phyloP scores from a whole-genome alignment of 2,329 filamentous ascomycete genomes.

The Aspergillus terreus region DNA sequence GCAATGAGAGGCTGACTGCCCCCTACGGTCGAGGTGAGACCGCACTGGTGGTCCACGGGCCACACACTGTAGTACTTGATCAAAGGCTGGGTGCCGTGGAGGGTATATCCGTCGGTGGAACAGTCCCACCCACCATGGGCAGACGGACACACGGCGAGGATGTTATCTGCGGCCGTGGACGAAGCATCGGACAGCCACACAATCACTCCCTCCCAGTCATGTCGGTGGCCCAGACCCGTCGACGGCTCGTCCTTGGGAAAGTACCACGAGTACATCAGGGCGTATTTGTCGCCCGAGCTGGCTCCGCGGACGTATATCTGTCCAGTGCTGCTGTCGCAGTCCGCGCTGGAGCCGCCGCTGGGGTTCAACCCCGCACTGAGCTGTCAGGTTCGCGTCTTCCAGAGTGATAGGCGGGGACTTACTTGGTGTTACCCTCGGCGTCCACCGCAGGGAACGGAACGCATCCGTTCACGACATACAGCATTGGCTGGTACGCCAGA shows the following conservation, averaged over 20 bases:
- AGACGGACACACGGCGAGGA: slow-evolving; percentile 51
- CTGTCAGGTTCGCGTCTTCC: not conserved
- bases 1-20: slow-evolving; percentile 47
- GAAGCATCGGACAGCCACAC: slow-evolving; percentile 46
- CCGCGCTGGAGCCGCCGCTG: slow-evolving; percentile 36
- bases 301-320: slow-evolving; percentile 50
- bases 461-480: slow-evolving; percentile 57
- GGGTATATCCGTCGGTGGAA: slow-evolving; percentile 35
- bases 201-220: slow-evolving; percentile 56
- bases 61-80: slow-evolving; percentile 49
- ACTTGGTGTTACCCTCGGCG: slow-evolving; percentile 55
- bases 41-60: slow-evolving; percentile 48
- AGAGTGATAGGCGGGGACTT: not conserved
- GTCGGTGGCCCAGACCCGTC: slow-evolving; percentile 47
- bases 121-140: slow-evolving; percentile 51
- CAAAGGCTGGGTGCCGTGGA: slow-evolving; percentile 43
- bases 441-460: slow-evolving; percentile 63
- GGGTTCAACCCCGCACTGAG: slow-evolving; percentile 43
- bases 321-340: slow-evolving; percentile 44
- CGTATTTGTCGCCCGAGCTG: slow-evolving; percentile 42
- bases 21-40: slow-evolving; percentile 39
- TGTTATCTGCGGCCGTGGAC: slow-evolving; percentile 34
- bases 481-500: slow-evolving; percentile 54
- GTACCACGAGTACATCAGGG: slow-evolving; percentile 54
- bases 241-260: slow-evolving; percentile 48